A percentile compares a stretch with the other conserved stretches of the same genome.
Conservation (phyloP, 768 basidiomycete genomes). For the Boletus reticuloceps region DNA sequence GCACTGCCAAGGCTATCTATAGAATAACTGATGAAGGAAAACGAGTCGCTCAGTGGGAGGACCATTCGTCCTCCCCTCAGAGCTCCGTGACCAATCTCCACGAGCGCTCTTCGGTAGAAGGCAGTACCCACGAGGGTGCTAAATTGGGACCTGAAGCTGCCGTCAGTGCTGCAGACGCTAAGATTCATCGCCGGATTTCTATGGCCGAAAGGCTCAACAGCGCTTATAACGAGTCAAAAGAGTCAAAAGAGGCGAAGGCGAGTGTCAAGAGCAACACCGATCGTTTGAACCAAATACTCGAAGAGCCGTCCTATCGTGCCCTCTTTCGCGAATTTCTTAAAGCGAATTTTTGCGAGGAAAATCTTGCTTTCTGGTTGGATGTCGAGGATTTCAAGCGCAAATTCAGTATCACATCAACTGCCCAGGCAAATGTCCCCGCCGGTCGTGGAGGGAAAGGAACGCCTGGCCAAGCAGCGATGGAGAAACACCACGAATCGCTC, state of each 20-base stretch:
- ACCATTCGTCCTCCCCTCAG: conserved; percentile 51
- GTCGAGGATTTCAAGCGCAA: conserved; percentile 96
- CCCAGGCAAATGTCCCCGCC: conserved; percentile 55
- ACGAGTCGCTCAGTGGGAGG: conserved; percentile 83
- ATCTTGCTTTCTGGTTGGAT: conserved; percentile 95
- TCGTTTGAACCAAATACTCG: conserved; percentile 86
- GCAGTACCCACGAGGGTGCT: conserved; percentile 22
- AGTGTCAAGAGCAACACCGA: conserved; percentile 90
- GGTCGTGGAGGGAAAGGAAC: conserved; percentile 47
- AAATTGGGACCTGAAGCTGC: conserved; percentile 27
- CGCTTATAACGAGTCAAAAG: conserved; percentile 47
- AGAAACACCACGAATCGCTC: conserved; percentile 92
- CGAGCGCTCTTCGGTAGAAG: conserved; percentile 62
- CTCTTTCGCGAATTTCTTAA: conserved; percentile 95
- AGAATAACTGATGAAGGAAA: conserved; percentile 91
- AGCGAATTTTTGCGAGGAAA: conserved; percentile 97
- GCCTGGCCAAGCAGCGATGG: conserved; percentile 87
- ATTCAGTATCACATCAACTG: conserved; percentile 93
- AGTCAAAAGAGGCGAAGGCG: conserved; percentile 43
- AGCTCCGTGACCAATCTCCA: conserved; percentile 63
- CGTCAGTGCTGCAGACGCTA: conserved; percentile 45
- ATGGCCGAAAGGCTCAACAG: conserved; percentile 69
- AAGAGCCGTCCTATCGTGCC: conserved; percentile 83
- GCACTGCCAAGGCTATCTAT: conserved; percentile 94
- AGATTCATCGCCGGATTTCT: conserved; percentile 76